A percentile compares a stretch with the other conserved stretches of the same genome.
Conservation (phyloP, 352 stramenopile genomes). For the Globisporangium canariense region DNA sequence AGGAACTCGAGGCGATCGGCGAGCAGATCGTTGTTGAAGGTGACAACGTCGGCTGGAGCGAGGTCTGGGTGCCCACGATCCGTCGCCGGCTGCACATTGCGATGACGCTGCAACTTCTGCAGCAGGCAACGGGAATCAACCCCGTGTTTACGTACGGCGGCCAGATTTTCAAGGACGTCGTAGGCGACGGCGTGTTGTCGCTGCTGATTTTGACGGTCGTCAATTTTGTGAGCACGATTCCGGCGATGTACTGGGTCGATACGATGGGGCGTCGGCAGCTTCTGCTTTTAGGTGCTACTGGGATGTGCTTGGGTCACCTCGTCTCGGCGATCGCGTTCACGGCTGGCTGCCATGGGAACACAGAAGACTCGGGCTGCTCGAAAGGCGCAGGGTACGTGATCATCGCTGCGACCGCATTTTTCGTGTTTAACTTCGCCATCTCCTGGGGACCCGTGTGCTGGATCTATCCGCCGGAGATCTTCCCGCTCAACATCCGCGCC, state of each 20-base stretch:
- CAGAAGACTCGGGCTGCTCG: slow-evolving; percentile 19
- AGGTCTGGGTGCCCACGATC: slow-evolving; percentile 24
- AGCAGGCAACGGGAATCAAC: slow-evolving; percentile 44
- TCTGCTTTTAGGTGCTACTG: slow-evolving; percentile 34
- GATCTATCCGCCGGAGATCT: slow-evolving; percentile 63
- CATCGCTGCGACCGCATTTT: slow-evolving; percentile 32
- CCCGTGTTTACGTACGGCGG: slow-evolving; percentile 35
- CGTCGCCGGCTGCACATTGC: slow-evolving; percentile 30
- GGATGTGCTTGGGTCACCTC: slow-evolving; percentile 43
- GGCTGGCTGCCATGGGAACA: slow-evolving; percentile 28
- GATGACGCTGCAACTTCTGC: slow-evolving; percentile 35
- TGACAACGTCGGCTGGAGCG: slow-evolving; percentile 22
- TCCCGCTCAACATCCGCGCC: slow-evolving; percentile 41
- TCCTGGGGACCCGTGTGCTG: slow-evolving; percentile 55
- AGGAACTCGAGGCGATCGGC: slow-evolving; percentile 41
- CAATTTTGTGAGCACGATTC: slow-evolving; percentile 39
- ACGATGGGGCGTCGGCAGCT: slow-evolving; percentile 31
- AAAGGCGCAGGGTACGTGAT: slow-evolving; percentile 29
- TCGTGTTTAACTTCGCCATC: slow-evolving; percentile 52
- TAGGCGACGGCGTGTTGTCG: slow-evolving; percentile 30
- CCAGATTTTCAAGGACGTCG: slow-evolving; percentile 37
- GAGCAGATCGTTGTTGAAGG: slow-evolving; percentile 38
- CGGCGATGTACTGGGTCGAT: slow-evolving; percentile 40
- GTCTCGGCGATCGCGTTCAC: slow-evolving; percentile 36
- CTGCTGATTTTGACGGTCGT: slow-evolving; percentile 33